Percentiles rank a stretch among this genome's conserved stretches.
Evolutionary conservation across 306 rosid genomes (phyloP).

Genomic region (Rubus parviflorus): DNA sequence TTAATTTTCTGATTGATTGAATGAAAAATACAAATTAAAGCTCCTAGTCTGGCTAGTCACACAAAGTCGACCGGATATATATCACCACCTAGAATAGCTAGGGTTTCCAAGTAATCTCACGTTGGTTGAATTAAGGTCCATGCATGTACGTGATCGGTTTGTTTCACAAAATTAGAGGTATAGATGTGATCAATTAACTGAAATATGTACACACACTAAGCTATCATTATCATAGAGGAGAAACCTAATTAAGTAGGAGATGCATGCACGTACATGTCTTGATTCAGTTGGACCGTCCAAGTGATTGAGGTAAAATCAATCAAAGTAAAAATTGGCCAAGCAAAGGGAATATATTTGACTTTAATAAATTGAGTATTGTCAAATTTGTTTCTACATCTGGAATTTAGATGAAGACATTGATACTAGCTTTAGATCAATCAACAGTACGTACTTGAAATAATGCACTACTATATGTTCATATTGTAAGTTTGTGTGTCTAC

Average conservation of each 20-base stretch:
- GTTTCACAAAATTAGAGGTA: background rate
- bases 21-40: no score
- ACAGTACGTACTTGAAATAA: background rate
- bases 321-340: background rate
- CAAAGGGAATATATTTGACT: background rate
- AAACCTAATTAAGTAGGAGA: background rate
- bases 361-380: background rate
- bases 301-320: constrained; percentile 14
- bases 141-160: background rate
- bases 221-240: background rate
- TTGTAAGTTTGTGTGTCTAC: background rate
- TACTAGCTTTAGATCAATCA: background rate
- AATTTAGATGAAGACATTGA: background rate
- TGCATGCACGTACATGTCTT: constrained; percentile 26
- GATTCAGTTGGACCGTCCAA: constrained; percentile 37
- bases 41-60: no score
- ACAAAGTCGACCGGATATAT: no score
- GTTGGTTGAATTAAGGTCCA: no score
- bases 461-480: background rate
- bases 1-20: no score
- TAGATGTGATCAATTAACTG: background rate
- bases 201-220: background rate
- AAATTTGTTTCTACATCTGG: background rate
- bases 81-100: no score
- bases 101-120: no score